Base-by-base conservation (phyloP, 371 early-diverging fungal genomes). In the Mucor lusitanicus region DNA sequence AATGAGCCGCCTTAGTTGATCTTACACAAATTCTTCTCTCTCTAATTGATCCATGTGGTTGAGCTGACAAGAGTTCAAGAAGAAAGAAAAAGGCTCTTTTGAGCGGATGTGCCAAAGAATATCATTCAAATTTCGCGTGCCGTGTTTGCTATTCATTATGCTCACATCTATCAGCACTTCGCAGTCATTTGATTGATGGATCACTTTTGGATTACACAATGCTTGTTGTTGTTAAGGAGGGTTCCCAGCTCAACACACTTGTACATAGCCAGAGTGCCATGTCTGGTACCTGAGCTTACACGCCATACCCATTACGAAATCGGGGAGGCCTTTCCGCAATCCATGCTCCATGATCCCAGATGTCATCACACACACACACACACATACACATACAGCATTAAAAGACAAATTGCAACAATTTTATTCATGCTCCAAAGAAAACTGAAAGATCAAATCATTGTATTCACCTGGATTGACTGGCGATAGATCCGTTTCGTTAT, bases 401-500 rank as follows among this genome's bases (percentile, higher is more conserved):
- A 6, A 3, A 30, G 30, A 30, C 30, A 30, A 7, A 33, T 35
- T 35, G n/a, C 30, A 25, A 3, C 25, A 17, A 25, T 44, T 59
- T 39, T 53, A 53, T 63, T 63, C 17, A 17, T 40, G 17, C 17
- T 61, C 33, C 2, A 68, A 13, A 8, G 46, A 21, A 53, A 70
- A 70, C 2, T 50, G 19, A 65, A 37, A 55, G 3, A 39, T 3
- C 1, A 48, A 23, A 57, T 70, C 70, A 48, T 70, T 37, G 40
- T 39, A 62, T 27, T 61, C 56, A 28, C 30, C 44, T 40, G 58
- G 54, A 19, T 46, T 59, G 9, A 30, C 15, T 28, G 39, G 64
- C 8, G 46, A 50, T 30, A 69, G 7, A 55, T 59, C 37, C 6
- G 42, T 57, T 46, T 56, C 48, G 63, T 75, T 56, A 61, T 64